Conservation (phyloP, 2,329 filamentous ascomycete genomes). For the Aspergillus ochraceus region DNA sequence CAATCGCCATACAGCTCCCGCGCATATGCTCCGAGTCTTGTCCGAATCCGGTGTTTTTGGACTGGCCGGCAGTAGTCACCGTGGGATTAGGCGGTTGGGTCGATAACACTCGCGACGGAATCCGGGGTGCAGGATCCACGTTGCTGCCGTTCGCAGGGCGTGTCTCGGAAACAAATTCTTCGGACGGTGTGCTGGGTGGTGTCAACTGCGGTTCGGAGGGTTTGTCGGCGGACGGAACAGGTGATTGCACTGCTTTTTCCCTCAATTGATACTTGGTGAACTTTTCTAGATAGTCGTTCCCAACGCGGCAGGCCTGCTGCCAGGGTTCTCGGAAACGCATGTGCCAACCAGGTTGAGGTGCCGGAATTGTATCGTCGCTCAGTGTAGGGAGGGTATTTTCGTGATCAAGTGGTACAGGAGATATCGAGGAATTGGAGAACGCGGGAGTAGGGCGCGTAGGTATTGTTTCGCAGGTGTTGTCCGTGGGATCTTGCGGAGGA, state of each 20-base stretch:
- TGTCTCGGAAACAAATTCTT: neutral
- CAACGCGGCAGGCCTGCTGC: slow-evolving; percentile 35
- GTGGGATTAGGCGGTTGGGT: slow-evolving; percentile 10
- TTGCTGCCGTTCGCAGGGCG: neutral
- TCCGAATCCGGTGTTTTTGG: slow-evolving; percentile 24
- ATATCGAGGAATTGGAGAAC: slow-evolving; percentile 13
- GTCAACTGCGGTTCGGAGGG: neutral
- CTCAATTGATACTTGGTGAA: slow-evolving; percentile 6
- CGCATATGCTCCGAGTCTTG: slow-evolving; percentile 28
- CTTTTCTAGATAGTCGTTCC: slow-evolving; percentile 14
- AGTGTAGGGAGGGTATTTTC: neutral
- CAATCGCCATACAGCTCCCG: slow-evolving; percentile 40
- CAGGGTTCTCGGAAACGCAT: slow-evolving; percentile 19
- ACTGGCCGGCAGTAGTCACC: slow-evolving; percentile 18
- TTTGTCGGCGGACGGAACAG: neutral
- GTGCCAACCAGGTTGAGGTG: neutral
- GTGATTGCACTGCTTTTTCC: neutral
- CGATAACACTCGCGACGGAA: neutral
- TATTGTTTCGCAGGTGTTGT: slow-evolving; percentile 12
- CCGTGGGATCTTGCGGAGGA: slow-evolving; percentile 22
- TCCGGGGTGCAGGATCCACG: neutral
- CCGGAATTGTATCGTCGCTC: neutral
- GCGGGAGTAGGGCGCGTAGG: slow-evolving; percentile 10
- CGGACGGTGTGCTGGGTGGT: neutral
- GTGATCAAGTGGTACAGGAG: slow-evolving; percentile 8